Evolutionary conservation across 495 filamentous ascomycete genomes (phyloP), one percentile per base, ranked within the genome.

Genomic region (Daldinia bambusicola): DNA sequence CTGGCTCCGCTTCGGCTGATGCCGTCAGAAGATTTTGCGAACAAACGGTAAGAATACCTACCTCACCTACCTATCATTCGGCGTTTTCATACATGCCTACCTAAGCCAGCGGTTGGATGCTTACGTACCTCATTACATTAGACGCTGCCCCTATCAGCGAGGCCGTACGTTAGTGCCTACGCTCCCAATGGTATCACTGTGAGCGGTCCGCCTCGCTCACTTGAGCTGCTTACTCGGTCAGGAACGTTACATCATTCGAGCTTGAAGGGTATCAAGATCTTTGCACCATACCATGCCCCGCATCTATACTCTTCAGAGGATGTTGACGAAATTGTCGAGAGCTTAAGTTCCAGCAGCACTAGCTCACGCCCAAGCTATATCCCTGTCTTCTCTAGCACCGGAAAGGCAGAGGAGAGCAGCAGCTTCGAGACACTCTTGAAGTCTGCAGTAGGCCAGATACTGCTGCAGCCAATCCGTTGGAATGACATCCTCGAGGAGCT

Each of bases 261-360:
- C 13, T n/a, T 31, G 7, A 65, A 69, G 40, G 51, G 14, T 8
- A 66, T 69, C 45, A 61, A 50, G 6, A 71, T 77, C 13, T 65
- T 66, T 22, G 74, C 38, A 12, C 78, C 77, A 6, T 78, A 76
- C 36, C 78, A 80, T 55, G 77, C 72, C 2, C 38, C 67, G 2
- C 77, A 80, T 74, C 66, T 79, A 13, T 76, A 74, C 56, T 63
- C 70, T 14, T 30, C 61, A 13, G 55, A 67, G 0, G 73, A 80
- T 37, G 52, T 69, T 9, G 43, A 57, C 6, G 66, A 69, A 12
- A 69, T 69, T 31, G 36, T 69, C 30, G 50, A 32, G 50, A 32
- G 26, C 26, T 12, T 53, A 5, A 32, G 50, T 53, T 53, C 14
- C 14, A 32, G 26, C 50, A 26, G 12, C 13, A 53, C 22, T 2